phyloP scores from a whole-genome alignment of 148 eudicot species.

The Vaccinium darrowii region DNA sequence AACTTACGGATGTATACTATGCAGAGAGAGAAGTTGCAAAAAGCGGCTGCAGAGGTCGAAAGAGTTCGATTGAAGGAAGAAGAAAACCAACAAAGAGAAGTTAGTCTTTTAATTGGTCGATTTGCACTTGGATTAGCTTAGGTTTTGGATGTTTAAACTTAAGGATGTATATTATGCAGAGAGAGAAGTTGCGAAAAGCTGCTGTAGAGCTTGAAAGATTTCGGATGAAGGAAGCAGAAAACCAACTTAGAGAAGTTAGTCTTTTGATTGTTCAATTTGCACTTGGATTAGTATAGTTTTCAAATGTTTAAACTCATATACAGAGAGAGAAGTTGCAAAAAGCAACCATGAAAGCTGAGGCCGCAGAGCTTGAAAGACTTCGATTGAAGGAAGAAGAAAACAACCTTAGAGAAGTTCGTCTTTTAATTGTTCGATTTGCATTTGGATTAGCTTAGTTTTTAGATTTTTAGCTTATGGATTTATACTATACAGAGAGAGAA shows the following conservation, averaged over 20 bases:
- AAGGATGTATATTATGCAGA: conserved; percentile 35
- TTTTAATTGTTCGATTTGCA: conserved; percentile 9
- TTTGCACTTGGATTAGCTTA: conserved; percentile 9
- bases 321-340: conserved; percentile 74
- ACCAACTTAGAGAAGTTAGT: conserved; percentile 31
- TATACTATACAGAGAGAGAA: conserved; percentile 23
- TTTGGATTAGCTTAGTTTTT: conserved; percentile 7
- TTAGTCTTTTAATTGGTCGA: conserved; percentile 28
- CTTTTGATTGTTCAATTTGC: conserved; percentile 9
- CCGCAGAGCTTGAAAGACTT: conserved; percentile 35
- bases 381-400: conserved; percentile 39
- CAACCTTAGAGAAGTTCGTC: conserved; percentile 32
- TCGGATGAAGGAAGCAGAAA: no score
- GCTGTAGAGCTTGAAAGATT: conserved; percentile 15
- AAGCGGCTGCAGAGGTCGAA: conserved; percentile 56
- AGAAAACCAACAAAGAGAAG: conserved; percentile 32
- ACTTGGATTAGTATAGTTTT: conserved; percentile 7
- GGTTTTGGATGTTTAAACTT: background rate
- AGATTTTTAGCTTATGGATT: background rate
- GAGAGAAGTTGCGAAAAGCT: conserved; percentile 66
- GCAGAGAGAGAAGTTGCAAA: no score
- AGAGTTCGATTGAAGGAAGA: conserved; percentile 53
- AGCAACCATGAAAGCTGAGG: conserved; percentile 72
- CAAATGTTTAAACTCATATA: conserved; percentile 3
- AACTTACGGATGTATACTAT: background rate